Base-by-base conservation (phyloP, 202 grass and related monocot genomes). In the Brachypodium distachyon region DNA sequence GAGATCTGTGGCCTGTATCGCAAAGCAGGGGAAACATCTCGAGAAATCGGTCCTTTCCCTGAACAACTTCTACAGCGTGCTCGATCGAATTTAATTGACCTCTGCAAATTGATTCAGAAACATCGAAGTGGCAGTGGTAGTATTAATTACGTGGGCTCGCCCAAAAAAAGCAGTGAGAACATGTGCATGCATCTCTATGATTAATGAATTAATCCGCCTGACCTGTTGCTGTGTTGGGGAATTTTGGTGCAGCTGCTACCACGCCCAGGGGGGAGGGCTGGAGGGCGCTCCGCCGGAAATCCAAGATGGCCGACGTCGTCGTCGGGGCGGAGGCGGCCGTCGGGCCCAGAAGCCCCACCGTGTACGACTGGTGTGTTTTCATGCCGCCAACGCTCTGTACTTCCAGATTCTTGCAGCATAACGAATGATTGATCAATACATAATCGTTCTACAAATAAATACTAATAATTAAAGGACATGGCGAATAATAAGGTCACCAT, bases 351-450 rank as follows among this genome's bases (percentile, higher is more conserved):
- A 89, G 54, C 71, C 94, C 94, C 75, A 93, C 88, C 65, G 94
- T 97, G 34, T 97, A 97, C 42, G 94, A 97, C 81, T 97, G 94
- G 94, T 93, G 70, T 21, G 86, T 82, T 10, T 4, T 2, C 21
- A 21, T 16, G 14, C 2, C 0, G 25, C 31, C 21, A 53, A 31
- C 10, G 13, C 17, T 37, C 68, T 42, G 9, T n/a, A 18, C 49
- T 65, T 16, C 23, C 23, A 19, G 10, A 33, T 28, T 44, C 46
- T 55, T 44, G 33, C 32, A 18, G 62, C 38, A 36, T 23, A 28
- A 4, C 28, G 10, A 70, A 28, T 38, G 41, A 34, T 42, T 14
- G 13, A 37, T 23, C 12, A 1, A 17, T 16, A 38, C 3, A 43
- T 41, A 67, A 17, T 27, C 13, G 43, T 43, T 6, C 63, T 2